Percentiles rank a stretch among this genome's conserved stretches.
Evolutionary conservation across 1,139 yeast genomes (phyloP).

Genomic region (Magnusiomyces paraingens): DNA sequence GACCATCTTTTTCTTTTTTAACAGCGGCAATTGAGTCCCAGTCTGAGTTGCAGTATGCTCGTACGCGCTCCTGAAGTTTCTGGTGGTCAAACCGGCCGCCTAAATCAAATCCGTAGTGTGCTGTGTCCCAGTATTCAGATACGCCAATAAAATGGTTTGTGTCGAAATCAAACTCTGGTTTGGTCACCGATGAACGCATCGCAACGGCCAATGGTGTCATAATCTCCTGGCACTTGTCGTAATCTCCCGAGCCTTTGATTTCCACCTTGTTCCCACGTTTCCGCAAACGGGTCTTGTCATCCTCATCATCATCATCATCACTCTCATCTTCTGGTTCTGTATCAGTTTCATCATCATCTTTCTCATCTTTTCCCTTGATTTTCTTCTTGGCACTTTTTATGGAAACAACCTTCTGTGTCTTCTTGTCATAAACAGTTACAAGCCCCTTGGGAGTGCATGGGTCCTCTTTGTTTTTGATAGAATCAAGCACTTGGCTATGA

Average conservation of each 20-base stretch:
- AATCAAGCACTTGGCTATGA: conserved; percentile 43
- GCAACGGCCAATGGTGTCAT: conserved; percentile 45
- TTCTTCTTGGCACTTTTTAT: conserved; percentile 3
- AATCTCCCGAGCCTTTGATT: conserved; percentile 56
- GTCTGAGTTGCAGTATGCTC: conserved; percentile 41
- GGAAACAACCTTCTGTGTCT: conserved; percentile 9
- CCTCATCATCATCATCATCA: conserved; percentile 7
- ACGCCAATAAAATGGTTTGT: conserved; percentile 68
- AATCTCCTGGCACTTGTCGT: conserved; percentile 45
- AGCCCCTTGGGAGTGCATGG: conserved; percentile 43
- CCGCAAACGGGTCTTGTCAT: neutral
- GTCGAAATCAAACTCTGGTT: conserved; percentile 64
- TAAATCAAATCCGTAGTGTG: conserved; percentile 41
- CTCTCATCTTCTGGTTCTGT: conserved; percentile 1
- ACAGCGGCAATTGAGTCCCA: conserved; percentile 31
- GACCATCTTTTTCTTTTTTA: conserved; percentile 19
- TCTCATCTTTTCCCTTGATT: conserved; percentile 4
- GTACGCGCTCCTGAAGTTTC: conserved; percentile 41
- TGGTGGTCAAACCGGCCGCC: conserved; percentile 37
- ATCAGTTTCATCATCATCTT: conserved; percentile 32
- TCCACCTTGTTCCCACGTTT: conserved; percentile 2
- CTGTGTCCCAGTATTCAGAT: conserved; percentile 76
- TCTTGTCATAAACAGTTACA: conserved; percentile 9
- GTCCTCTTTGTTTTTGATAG: conserved; percentile 28
- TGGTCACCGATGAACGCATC: conserved; percentile 34